These are phyloP conservation scores for Aspergillus flavus DNA, from an alignment of 2,329 filamentous ascomycete genomes.

Conservation along the genomic window DNA sequence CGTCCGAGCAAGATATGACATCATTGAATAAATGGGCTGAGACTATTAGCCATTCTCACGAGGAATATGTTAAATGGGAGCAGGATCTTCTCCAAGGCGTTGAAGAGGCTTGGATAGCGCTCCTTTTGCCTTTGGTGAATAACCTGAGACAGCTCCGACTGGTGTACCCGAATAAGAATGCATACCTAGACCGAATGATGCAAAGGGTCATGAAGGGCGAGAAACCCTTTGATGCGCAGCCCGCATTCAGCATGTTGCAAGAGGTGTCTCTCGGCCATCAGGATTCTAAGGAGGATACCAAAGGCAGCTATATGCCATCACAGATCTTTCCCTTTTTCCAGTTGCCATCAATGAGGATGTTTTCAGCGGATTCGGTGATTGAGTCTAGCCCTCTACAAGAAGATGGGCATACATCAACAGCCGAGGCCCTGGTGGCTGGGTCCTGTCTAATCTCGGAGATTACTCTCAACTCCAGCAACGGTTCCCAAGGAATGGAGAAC, in stretches of 20 bases:
- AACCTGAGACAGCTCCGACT: constrained; percentile 27
- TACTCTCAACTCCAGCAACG: constrained; percentile 29
- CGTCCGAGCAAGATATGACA: constrained; percentile 10
- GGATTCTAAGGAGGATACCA: constrained; percentile 10
- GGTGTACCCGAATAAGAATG: constrained; percentile 22
- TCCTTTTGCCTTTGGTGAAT: constrained; percentile 27
- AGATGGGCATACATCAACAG: not conserved
- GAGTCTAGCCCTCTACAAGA: constrained; percentile 19
- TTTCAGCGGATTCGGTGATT: constrained; percentile 29
- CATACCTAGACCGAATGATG: constrained; percentile 26
- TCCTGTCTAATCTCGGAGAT: constrained; percentile 29
- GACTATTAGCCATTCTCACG: constrained; percentile 18
- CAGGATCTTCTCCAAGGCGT: constrained; percentile 23
- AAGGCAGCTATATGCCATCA: constrained; percentile 14
- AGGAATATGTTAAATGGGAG: constrained; percentile 27
- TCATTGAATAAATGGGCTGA: constrained; percentile 12
- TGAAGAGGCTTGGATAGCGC: constrained; percentile 31
- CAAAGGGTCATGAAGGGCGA: constrained; percentile 23
- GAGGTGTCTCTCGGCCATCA: constrained; percentile 24
- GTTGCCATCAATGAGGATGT: constrained; percentile 25
- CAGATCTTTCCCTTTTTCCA: constrained; percentile 30
- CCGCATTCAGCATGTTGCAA: constrained; percentile 22
- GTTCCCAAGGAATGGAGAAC: constrained; percentile 26
- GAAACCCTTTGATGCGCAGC: constrained; percentile 19
- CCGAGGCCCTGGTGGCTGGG: not conserved